Conservation (phyloP, 2,329 filamentous ascomycete species). For the Aspergillus chevalieri region DNA sequence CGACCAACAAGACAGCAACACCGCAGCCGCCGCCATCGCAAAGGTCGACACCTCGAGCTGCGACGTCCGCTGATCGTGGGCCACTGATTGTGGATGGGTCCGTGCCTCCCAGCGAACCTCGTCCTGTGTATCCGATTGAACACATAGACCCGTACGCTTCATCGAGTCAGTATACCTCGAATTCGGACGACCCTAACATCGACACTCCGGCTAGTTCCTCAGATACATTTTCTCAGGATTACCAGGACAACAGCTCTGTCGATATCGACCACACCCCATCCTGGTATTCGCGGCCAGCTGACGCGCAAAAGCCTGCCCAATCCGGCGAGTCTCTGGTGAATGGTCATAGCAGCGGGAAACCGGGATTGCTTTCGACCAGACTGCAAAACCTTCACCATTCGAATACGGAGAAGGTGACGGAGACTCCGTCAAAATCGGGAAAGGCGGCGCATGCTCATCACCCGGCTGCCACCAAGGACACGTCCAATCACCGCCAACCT, state of each 20-base stretch:
- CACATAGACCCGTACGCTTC: conserved; percentile 31
- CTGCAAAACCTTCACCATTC: conserved; percentile 34
- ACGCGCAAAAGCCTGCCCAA: conserved; percentile 14
- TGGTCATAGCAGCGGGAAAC: conserved; percentile 22
- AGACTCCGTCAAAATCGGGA: conserved; percentile 21
- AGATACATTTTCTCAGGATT: conserved; percentile 34
- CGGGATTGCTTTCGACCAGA: conserved; percentile 31
- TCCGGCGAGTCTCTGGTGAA: conserved; percentile 14
- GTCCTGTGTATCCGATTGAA: conserved; percentile 27
- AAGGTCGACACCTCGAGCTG: conserved; percentile 21
- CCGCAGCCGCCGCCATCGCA: conserved; percentile 2
- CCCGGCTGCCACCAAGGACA: conserved; percentile 23
- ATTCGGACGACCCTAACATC: conserved; percentile 32
- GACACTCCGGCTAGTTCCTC: conserved; percentile 34
- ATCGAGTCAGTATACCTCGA: conserved; percentile 36
- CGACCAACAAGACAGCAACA: neutral
- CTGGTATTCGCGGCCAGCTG: conserved; percentile 21
- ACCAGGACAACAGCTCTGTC: conserved; percentile 31
- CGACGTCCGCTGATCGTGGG: conserved; percentile 28
- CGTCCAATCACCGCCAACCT: conserved; percentile 12
- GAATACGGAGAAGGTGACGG: conserved; percentile 25
- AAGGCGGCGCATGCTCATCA: conserved; percentile 14
- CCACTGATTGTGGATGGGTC: conserved; percentile 46
- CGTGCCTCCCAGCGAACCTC: conserved; percentile 33
- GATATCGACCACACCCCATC: conserved; percentile 26